phyloP scores from a whole-genome alignment of 1,284 basidiomycete genomes.

The Rhizoctonia solani region DNA sequence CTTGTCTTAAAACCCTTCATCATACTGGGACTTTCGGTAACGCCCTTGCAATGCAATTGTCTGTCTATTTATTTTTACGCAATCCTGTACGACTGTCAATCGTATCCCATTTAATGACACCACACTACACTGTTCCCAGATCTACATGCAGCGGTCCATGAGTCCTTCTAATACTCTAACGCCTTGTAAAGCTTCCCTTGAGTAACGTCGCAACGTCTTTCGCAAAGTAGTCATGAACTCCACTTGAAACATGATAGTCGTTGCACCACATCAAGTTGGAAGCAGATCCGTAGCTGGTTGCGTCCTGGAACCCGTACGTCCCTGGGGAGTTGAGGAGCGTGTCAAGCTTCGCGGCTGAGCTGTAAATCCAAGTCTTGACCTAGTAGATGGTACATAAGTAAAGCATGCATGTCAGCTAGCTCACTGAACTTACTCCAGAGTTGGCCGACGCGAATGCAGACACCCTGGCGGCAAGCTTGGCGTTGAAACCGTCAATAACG shows the following conservation, averaged over 20 bases:
- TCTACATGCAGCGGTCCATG: too few species aligned
- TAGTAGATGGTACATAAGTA: background rate
- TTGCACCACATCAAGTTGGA: constrained; percentile 37
- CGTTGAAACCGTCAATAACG: constrained; percentile 37
- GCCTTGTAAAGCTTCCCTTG: constrained; percentile 27
- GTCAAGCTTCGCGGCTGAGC: constrained; percentile 17
- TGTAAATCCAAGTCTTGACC: constrained; percentile 34
- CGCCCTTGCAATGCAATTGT: background rate
- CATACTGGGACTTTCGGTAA: too few species aligned
- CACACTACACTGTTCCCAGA: too few species aligned
- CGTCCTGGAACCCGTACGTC: constrained; percentile 36
- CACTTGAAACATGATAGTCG: constrained; percentile 35
- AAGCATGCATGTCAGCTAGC: background rate
- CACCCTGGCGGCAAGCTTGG: constrained; percentile 32
- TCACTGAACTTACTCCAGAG: constrained; percentile 5
- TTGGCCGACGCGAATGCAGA: constrained; percentile 25
- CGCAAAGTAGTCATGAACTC: constrained; percentile 20
- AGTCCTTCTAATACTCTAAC: too few species aligned
- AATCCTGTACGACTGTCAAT: background rate
- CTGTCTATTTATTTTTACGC: background rate
- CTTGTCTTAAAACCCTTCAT: background rate
- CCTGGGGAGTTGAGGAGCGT: constrained; percentile 34
- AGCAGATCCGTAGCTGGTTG: constrained; percentile 35
- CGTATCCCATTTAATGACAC: background rate
- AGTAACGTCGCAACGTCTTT: constrained; percentile 22